A percentile compares a stretch with the other conserved stretches of the same genome.
Evolutionary conservation across 2,329 filamentous ascomycete species (phyloP).

Genomic region (Neoscytalidium dimidiatum): DNA sequence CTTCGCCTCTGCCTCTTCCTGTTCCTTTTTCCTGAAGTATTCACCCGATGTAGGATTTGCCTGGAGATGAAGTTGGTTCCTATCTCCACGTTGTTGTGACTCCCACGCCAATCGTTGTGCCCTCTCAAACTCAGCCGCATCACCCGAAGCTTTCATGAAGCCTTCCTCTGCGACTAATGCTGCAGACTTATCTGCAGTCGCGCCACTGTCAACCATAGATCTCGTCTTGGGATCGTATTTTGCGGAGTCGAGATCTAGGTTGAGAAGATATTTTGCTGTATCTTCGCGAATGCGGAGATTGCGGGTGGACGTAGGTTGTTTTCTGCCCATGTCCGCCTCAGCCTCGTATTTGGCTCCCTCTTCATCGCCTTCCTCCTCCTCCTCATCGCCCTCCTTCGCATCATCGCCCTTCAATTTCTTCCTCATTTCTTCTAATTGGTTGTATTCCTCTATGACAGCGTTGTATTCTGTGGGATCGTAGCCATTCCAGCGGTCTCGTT

Average conservation of each 20-base stretch:
- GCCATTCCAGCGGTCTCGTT: constrained; percentile 97
- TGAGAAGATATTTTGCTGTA: constrained; percentile 93
- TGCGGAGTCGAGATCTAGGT: constrained; percentile 92
- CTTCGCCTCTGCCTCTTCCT: constrained; percentile 70
- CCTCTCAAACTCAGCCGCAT: constrained; percentile 88
- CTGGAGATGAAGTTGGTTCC: constrained; percentile 84
- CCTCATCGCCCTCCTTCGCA: constrained; percentile 46
- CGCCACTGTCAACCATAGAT: constrained; percentile 83
- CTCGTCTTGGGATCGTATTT: constrained; percentile 98
- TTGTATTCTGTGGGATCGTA: constrained; percentile 88
- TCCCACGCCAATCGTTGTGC: constrained; percentile 95
- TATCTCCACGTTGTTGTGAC: constrained; percentile 77
- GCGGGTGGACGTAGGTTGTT: constrained; percentile 86
- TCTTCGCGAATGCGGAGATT: constrained; percentile 93
- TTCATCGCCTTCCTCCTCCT: constrained; percentile 52
- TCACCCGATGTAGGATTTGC: constrained; percentile 95
- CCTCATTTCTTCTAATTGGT: constrained; percentile 78
- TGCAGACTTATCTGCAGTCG: constrained; percentile 76
- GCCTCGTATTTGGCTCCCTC: constrained; percentile 76
- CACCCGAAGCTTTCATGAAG: constrained; percentile 83
- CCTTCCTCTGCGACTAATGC: constrained; percentile 89
- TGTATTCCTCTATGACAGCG: constrained; percentile 84
- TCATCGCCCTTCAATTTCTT: constrained; percentile 42
- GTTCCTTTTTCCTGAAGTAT: constrained; percentile 76
- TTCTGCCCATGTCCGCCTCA: constrained; percentile 93